Evolutionary conservation across 352 stramenopile genomes (phyloP).

Genomic region (Aphanomyces cochlioides): DNA sequence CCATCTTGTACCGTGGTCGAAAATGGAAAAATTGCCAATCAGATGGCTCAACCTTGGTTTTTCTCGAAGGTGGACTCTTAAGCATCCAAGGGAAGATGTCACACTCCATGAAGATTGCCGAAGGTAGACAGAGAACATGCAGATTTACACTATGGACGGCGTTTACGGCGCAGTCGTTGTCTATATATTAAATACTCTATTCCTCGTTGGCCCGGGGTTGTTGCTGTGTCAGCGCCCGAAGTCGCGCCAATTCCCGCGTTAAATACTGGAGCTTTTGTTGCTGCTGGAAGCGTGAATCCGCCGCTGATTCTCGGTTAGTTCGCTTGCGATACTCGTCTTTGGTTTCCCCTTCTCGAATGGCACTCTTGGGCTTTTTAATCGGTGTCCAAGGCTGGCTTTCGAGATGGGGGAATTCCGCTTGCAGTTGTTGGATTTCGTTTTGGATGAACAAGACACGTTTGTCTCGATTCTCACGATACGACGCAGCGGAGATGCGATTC

Average conservation of each 20-base stretch:
- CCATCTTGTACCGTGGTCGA: slow-evolving; percentile 13
- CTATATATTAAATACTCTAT: slow-evolving; percentile 2
- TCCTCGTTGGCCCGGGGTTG: not conserved
- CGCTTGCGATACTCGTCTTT: slow-evolving; percentile 30
- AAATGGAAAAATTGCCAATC: slow-evolving; percentile 15
- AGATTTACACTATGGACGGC: too few relatives aligned
- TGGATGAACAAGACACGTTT: slow-evolving; percentile 27
- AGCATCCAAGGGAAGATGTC: not conserved
- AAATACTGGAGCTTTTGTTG: slow-evolving; percentile 30
- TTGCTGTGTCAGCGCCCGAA: slow-evolving; percentile 9
- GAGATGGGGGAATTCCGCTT: slow-evolving; percentile 14
- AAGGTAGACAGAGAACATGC: too few relatives aligned
- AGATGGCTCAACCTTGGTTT: not conserved
- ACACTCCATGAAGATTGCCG: too few relatives aligned
- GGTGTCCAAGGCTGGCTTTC: slow-evolving; percentile 21
- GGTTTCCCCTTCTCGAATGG: slow-evolving; percentile 24
- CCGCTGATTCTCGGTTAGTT: slow-evolving; percentile 29
- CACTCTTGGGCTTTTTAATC: slow-evolving; percentile 28
- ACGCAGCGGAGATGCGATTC: slow-evolving; percentile 30
- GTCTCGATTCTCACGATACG: slow-evolving; percentile 28
- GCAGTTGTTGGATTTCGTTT: slow-evolving; percentile 24
- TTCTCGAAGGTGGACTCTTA: slow-evolving; percentile 9
- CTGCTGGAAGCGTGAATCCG: slow-evolving; percentile 28
- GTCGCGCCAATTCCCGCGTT: slow-evolving; percentile 26
- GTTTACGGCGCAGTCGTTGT: not conserved